These are phyloP conservation scores for Cadophora gregata DNA, from an alignment of 2,329 filamentous ascomycete species.

Conservation along the genomic window DNA sequence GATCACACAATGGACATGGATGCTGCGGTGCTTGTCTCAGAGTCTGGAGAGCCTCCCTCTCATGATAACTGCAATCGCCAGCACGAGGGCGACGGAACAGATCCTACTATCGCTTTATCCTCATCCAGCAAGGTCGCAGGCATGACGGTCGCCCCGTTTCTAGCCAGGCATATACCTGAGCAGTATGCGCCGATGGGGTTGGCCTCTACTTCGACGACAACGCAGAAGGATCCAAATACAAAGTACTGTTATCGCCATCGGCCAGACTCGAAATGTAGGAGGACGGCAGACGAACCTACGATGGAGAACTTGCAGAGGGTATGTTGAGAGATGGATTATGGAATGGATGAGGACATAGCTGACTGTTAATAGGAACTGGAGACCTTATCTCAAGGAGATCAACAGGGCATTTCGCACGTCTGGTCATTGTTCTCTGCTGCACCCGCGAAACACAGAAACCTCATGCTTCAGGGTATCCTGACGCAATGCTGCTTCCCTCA, in stretches of 20 bases:
- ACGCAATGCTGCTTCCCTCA: slow-evolving; percentile 98
- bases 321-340: slow-evolving; percentile 46
- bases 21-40: slow-evolving; percentile 15
- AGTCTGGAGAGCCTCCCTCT: slow-evolving; percentile 34
- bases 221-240: slow-evolving; percentile 70
- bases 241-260: slow-evolving; percentile 96
- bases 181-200: slow-evolving; percentile 80
- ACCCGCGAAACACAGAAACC: slow-evolving; percentile 88
- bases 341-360: slow-evolving; percentile 15
- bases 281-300: slow-evolving; percentile 91
- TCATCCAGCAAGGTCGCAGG: slow-evolving; percentile 41
- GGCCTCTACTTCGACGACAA: slow-evolving; percentile 47
- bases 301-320: slow-evolving; percentile 95
- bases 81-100: slow-evolving; percentile 28
- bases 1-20: slow-evolving; percentile 1
- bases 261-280: slow-evolving; percentile 90
- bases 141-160: slow-evolving; percentile 65
- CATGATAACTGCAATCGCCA: slow-evolving; percentile 39
- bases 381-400: slow-evolving; percentile 79
- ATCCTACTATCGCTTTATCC: slow-evolving; percentile 38
- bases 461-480: slow-evolving; percentile 96
- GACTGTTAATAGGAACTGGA: slow-evolving; percentile 71
- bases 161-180: slow-evolving; percentile 87
- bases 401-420: slow-evolving; percentile 94
- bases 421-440: slow-evolving; percentile 98